These are phyloP conservation scores for Pseudoscleropodium purum DNA, from an alignment of 225 moss, liverwort and hornwort genomes.

Conservation along the genomic window DNA sequence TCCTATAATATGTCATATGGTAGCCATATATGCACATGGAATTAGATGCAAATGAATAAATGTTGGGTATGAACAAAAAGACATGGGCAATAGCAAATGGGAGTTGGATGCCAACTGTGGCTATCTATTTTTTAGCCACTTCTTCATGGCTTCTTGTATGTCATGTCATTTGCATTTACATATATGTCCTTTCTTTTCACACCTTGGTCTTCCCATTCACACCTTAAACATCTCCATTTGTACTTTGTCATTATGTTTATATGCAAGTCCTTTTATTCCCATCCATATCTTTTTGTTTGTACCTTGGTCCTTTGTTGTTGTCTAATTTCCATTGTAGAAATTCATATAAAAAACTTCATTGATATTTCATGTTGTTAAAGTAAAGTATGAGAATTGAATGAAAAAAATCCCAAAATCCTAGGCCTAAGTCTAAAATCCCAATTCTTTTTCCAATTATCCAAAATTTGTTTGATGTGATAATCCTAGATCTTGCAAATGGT, in stretches of 20 bases:
- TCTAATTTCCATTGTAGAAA: background rate
- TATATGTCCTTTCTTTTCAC: background rate
- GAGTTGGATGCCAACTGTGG: background rate
- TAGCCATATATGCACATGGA: background rate
- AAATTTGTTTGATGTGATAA: background rate
- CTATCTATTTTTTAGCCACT: rapidly evolving
- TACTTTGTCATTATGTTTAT: background rate
- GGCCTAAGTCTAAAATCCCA: background rate
- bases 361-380: background rate
- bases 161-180: rapidly evolving
- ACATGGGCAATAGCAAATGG: too few relatives aligned
- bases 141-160: rapidly evolving
- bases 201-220: background rate
- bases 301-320: rapidly evolving
- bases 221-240: rapidly evolving
- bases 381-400: background rate
- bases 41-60: background rate
- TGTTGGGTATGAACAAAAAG: background rate
- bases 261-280: background rate
- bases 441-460: background rate
- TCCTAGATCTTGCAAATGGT: background rate
- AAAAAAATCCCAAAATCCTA: background rate
- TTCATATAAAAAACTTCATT: too few relatives aligned
- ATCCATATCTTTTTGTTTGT: background rate
- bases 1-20: background rate